Percentiles rank a stretch among this genome's conserved stretches.
These are phyloP conservation scores for Wickerhamiella cacticola DNA, from an alignment of 805 yeast species.

Conservation along the genomic window DNA sequence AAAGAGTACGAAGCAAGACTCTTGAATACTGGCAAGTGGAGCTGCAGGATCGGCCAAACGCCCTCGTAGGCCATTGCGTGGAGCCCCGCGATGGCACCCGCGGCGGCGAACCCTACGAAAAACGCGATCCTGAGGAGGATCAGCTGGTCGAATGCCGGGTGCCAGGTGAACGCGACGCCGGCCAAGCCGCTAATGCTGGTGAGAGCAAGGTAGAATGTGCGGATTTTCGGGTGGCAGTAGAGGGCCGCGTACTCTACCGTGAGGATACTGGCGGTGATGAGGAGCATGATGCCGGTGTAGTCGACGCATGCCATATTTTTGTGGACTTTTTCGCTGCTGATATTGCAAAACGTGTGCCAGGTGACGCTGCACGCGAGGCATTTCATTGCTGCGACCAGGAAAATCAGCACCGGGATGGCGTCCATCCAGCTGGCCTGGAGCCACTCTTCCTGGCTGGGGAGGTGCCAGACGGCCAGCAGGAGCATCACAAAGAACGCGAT, in stretches of 20 bases:
- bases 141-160: constrained; percentile 81
- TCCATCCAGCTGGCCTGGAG: constrained; percentile 33
- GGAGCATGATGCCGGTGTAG: constrained; percentile 83
- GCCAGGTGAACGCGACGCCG: constrained; percentile 79
- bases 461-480: constrained; percentile 46
- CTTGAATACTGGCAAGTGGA: constrained; percentile 58
- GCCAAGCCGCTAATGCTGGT: constrained; percentile 55
- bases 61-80: constrained; percentile 48
- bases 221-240: constrained; percentile 42
- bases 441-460: constrained; percentile 49
- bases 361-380: constrained; percentile 68
- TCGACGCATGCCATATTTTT: constrained; percentile 83
- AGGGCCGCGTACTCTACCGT: constrained; percentile 75
- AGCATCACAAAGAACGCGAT: constrained; percentile 50
- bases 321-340: constrained; percentile 50
- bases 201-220: constrained; percentile 42
- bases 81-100: constrained; percentile 59
- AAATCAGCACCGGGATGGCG: constrained; percentile 46
- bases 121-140: constrained; percentile 68
- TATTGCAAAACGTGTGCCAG: constrained; percentile 88
- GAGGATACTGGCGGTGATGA: constrained; percentile 80
- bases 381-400: constrained; percentile 57
- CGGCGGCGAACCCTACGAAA: constrained; percentile 61
- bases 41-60: constrained; percentile 36
- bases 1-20: constrained; percentile 61